Conservation (phyloP, 805 yeast species). For the Candida oleophila region DNA sequence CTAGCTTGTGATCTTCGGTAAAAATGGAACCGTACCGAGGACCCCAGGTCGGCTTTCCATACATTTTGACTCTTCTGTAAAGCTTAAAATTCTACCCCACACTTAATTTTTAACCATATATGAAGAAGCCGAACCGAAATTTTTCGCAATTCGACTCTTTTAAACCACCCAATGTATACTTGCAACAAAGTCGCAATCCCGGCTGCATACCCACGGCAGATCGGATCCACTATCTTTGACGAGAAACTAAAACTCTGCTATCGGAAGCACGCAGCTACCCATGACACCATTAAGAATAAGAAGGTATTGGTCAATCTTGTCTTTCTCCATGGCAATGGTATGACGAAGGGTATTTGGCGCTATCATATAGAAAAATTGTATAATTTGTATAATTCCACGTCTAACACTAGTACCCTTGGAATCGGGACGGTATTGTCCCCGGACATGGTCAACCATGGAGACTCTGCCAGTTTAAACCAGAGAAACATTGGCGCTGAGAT, state of each 20-base stretch:
- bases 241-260: not conserved
- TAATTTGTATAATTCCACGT: not conserved
- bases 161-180: no score
- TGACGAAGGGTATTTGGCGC: constrained; percentile 17
- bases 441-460: constrained; percentile 14
- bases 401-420: not conserved
- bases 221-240: constrained; percentile 1
- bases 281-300: not conserved
- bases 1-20: no score
- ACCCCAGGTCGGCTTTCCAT: no score
- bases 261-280: not conserved
- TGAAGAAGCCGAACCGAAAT: no score
- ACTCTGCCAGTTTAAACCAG: constrained; percentile 10
- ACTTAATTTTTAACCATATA: no score
- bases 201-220: constrained; percentile 1
- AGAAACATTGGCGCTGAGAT: constrained; percentile 7
- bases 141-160: no score
- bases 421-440: constrained; percentile 11
- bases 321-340: constrained; percentile 16
- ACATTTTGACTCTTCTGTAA: no score
- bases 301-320: constrained; percentile 10
- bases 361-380: constrained; percentile 12
- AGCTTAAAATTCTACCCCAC: no score
- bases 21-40: no score
- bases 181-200: not conserved